Evolutionary conservation across 2,329 filamentous ascomycete species (phyloP).

Genomic region (Trichoderma sp.): DNA sequence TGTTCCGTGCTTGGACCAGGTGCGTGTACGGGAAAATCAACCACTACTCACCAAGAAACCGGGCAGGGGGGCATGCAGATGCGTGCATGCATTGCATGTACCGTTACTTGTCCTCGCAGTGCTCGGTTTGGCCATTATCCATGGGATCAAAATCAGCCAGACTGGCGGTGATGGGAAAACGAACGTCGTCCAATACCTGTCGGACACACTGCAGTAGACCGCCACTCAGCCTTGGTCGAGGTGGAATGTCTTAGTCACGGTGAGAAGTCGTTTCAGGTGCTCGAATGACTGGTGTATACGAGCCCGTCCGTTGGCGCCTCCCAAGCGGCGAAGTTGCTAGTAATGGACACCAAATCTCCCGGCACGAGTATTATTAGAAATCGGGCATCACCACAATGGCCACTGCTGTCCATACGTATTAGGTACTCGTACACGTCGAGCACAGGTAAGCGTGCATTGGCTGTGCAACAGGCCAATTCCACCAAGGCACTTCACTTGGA

Average conservation of each 20-base stretch:
- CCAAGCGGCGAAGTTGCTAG: neutral
- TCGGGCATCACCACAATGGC: neutral
- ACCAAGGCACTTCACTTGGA: neutral
- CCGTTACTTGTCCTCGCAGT: neutral
- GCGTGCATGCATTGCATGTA: neutral
- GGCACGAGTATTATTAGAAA: neutral
- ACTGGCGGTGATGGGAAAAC: slow-evolving; percentile 12
- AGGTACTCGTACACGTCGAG: neutral
- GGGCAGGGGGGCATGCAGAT: slow-evolving; percentile 4
- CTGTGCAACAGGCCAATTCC: neutral
- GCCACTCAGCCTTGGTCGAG: slow-evolving; percentile 1
- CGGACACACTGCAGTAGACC: neutral
- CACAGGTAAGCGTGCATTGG: neutral
- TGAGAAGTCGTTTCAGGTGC: slow-evolving; percentile 1
- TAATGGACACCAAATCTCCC: neutral
- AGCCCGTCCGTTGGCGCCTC: neutral
- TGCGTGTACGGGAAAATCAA: neutral
- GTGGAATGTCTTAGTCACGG: neutral
- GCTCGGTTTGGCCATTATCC: neutral
- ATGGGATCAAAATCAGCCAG: neutral
- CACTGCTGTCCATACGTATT: neutral
- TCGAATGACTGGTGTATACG: neutral
- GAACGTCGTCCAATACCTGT: neutral
- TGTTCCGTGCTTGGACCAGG: neutral
- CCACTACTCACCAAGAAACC: neutral